Conservation (phyloP, 306 rosid genomes). For the Dalbergia cochinchinensis region DNA sequence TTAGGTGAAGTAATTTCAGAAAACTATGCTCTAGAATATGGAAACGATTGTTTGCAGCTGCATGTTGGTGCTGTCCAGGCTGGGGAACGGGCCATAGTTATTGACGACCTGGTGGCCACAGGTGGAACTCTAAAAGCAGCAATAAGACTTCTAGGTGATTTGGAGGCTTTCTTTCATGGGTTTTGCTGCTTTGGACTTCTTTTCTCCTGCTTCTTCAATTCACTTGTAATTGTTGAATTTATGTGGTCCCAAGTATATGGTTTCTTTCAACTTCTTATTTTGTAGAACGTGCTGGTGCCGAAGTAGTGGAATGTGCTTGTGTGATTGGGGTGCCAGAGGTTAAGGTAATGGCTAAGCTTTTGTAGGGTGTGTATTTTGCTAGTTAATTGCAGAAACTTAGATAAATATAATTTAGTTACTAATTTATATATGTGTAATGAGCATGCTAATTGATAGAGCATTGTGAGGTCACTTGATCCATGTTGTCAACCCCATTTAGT, state of each 20-base stretch:
- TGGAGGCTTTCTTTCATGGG: background rate
- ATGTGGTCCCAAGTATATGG: slow-evolving; percentile 33
- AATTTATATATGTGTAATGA: background rate
- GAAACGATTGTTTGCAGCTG: slow-evolving; percentile 90
- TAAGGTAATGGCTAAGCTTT: slow-evolving; percentile 63
- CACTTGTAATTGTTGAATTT: slow-evolving; percentile 21
- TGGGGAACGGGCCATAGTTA: slow-evolving; percentile 82
- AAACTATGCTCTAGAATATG: slow-evolving; percentile 86
- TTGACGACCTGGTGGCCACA: slow-evolving; percentile 94
- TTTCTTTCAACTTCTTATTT: slow-evolving; percentile 45
- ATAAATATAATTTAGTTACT: background rate
- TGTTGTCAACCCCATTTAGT: no score
- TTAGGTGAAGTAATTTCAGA: slow-evolving; percentile 87
- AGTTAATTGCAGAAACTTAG: slow-evolving; percentile 7
- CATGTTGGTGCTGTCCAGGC: slow-evolving; percentile 86
- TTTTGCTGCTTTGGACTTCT: slow-evolving; percentile 23
- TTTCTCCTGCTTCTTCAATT: slow-evolving; percentile 26
- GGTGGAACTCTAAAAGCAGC: slow-evolving; percentile 98
- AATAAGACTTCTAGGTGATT: slow-evolving; percentile 82
- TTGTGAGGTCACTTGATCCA: no score
- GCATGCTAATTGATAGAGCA: background rate
- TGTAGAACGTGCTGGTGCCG: slow-evolving; percentile 87
- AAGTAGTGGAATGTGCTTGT: slow-evolving; percentile 96
- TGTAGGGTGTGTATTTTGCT: slow-evolving; percentile 22
- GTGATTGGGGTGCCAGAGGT: slow-evolving; percentile 92